Conservation (phyloP, 1,139 yeast genomes). For the Yamadazyma diddensiae region DNA sequence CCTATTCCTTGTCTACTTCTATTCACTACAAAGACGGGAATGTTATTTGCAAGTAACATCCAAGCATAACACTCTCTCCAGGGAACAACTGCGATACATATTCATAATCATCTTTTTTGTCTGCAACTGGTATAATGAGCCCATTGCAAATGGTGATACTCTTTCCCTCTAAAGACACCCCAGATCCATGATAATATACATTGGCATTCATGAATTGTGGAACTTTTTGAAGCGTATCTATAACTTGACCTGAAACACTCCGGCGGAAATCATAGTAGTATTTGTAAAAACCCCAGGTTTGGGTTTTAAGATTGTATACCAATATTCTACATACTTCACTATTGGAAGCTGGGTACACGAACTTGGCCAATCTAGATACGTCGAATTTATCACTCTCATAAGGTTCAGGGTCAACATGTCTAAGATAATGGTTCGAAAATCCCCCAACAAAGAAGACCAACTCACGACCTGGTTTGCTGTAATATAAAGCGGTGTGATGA, state of each 20-base stretch:
- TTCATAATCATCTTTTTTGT: slow-evolving; percentile 25
- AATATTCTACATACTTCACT: slow-evolving; percentile 32
- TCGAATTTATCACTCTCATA: slow-evolving; percentile 36
- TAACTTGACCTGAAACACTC: slow-evolving; percentile 20
- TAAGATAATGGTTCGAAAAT: slow-evolving; percentile 33
- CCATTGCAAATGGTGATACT: slow-evolving; percentile 41
- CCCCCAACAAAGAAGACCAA: slow-evolving; percentile 45
- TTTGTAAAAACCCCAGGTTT: slow-evolving; percentile 41
- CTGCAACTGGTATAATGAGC: slow-evolving; percentile 30
- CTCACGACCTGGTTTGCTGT: slow-evolving; percentile 33
- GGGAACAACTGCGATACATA: slow-evolving; percentile 21
- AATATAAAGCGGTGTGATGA: slow-evolving; percentile 40
- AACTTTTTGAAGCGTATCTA: slow-evolving; percentile 21
- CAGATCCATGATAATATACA: slow-evolving; percentile 31
- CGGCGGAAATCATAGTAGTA: slow-evolving; percentile 33
- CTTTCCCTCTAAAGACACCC: slow-evolving; percentile 34
- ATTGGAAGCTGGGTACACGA: slow-evolving; percentile 28
- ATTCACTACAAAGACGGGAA: slow-evolving; percentile 26
- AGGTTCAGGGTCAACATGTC: slow-evolving; percentile 29
- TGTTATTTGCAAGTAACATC: slow-evolving; percentile 36
- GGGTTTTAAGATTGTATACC: slow-evolving; percentile 39
- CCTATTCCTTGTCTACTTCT: too few relatives aligned
- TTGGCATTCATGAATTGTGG: slow-evolving; percentile 30
- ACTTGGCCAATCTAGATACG: slow-evolving; percentile 31
- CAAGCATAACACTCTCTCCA: slow-evolving; percentile 26